Evolutionary conservation across 2,329 filamentous ascomycete species (phyloP).

Genomic region (Coniochaeta sp.): DNA sequence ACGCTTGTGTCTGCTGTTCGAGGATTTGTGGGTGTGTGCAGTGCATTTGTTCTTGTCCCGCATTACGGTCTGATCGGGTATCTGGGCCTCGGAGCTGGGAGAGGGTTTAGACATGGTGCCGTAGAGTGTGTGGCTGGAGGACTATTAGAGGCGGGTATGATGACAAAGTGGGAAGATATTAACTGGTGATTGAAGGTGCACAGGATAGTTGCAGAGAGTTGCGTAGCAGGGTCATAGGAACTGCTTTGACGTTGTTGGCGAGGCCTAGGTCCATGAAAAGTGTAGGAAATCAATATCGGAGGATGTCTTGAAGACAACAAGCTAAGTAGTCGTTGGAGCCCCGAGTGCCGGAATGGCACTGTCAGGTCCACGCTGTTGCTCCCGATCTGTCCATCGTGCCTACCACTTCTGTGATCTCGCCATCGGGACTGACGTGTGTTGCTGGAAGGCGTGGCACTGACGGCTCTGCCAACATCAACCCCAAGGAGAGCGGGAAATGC

Average conservation of each 20-base stretch:
- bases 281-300: not conserved
- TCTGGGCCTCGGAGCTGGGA: not conserved
- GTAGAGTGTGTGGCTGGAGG: not conserved
- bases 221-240: not conserved
- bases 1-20: not conserved
- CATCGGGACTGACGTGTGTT: not conserved
- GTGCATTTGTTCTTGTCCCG: not conserved
- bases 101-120: not conserved
- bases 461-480: too few relatives aligned
- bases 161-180: not conserved
- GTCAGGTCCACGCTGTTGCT: not conserved
- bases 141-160: not conserved
- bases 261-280: not conserved
- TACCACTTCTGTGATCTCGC: not conserved
- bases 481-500: too few relatives aligned
- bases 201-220: not conserved
- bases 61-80: not conserved
- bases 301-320: not conserved
- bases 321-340: not conserved
- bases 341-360: not conserved
- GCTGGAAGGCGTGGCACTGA: not conserved
- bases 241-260: not conserved
- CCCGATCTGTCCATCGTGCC: not conserved
- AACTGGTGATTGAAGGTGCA: not conserved
- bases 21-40: not conserved